These are phyloP conservation scores for Guyanaporus albipodus DNA, from an alignment of 768 basidiomycete genomes.

Conservation along the genomic window DNA sequence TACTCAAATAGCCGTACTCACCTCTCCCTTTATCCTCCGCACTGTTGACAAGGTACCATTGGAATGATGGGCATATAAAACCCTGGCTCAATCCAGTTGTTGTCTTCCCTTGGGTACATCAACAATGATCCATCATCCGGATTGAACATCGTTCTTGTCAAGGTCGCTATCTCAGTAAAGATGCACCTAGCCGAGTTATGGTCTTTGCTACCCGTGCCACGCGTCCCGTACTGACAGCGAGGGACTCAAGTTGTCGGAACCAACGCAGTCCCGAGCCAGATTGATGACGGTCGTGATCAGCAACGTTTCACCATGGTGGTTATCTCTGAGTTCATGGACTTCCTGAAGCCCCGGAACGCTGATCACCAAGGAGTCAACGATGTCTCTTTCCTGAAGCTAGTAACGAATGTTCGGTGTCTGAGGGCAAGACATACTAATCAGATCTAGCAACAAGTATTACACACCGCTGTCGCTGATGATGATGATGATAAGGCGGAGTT, in stretches of 20 bases:
- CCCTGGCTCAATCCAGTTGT: constrained; percentile 82
- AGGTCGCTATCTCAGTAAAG: constrained; percentile 71
- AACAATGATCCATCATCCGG: constrained; percentile 84
- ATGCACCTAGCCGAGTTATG: constrained; percentile 97
- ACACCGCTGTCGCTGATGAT: no score
- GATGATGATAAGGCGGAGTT: no score
- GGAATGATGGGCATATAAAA: constrained; percentile 92
- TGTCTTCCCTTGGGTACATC: constrained; percentile 82
- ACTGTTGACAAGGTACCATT: constrained; percentile 86
- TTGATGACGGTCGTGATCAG: constrained; percentile 88
- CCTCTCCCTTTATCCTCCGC: constrained; percentile 98
- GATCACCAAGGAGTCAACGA: no score
- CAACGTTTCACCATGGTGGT: constrained; percentile 94
- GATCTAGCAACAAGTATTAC: no score
- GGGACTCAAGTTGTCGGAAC: constrained; percentile 92
- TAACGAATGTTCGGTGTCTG: no score
- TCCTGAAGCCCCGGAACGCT: no score
- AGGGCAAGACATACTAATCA: no score
- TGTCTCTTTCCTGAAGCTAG: no score
- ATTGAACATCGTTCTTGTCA: constrained; percentile 77
- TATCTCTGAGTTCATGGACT: constrained; percentile 89
- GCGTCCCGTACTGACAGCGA: constrained; percentile 89
- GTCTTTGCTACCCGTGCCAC: constrained; percentile 91
- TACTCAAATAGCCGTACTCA: constrained; percentile 30
- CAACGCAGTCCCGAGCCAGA: constrained; percentile 91